Percentiles rank a stretch among this genome's conserved stretches.
These are phyloP conservation scores for Taxillus chinensis DNA, from an alignment of 164 flowering plant genomes.

Conservation along the genomic window DNA sequence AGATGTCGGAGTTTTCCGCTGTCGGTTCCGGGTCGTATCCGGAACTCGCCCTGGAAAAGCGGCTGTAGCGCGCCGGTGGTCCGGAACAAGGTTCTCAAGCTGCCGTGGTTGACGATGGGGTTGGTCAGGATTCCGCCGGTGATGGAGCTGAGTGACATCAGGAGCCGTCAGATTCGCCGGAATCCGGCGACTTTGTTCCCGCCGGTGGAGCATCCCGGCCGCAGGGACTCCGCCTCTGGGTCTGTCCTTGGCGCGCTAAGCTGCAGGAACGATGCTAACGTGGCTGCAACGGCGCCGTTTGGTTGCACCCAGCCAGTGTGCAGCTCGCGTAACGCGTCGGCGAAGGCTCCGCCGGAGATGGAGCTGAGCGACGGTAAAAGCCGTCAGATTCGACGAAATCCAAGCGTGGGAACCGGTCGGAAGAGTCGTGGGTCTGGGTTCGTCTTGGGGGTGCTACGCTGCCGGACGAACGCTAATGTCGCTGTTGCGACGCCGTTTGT, in stretches of 20 bases:
- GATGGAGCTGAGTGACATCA: constrained; percentile 57
- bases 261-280: constrained; percentile 38
- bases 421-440: too few species aligned
- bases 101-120: constrained; percentile 40
- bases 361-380: too few species aligned
- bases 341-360: too few species aligned
- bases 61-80: constrained; percentile 2
- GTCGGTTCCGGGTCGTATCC: constrained; percentile 1
- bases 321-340: too few species aligned
- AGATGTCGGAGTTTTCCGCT: too few species aligned
- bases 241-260: constrained; percentile 40
- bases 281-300: constrained; percentile 31
- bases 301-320: constrained; percentile 10
- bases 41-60: constrained; percentile 7
- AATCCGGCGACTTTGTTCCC: constrained; percentile 16
- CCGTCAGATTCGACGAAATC: too few species aligned
- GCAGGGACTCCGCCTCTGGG: constrained; percentile 26
- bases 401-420: too few species aligned
- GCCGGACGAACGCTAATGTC: too few species aligned
- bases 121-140: constrained; percentile 44
- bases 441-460: too few species aligned
- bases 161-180: constrained; percentile 46
- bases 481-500: too few species aligned
- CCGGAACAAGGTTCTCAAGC: constrained; percentile 11
- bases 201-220: too few species aligned